Percentiles rank a stretch among this genome's conserved stretches.
These are phyloP conservation scores for Laguncularia racemosa DNA, from an alignment of 345 rosid species.

Conservation along the genomic window DNA sequence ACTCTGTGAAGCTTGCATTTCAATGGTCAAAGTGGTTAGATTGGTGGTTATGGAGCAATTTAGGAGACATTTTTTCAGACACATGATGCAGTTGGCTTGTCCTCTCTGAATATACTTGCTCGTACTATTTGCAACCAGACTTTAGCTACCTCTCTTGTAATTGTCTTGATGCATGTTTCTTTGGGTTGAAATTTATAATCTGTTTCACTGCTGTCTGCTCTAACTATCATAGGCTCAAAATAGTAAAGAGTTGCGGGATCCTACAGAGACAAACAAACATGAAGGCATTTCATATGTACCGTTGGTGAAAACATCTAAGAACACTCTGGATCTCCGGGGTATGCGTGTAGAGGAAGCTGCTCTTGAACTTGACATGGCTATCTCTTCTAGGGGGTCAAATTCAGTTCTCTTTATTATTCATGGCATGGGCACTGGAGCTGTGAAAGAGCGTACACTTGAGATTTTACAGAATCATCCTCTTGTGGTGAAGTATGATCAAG, in stretches of 20 bases:
- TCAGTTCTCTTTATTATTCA: conserved; percentile 69
- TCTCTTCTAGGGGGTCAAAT: conserved; percentile 34
- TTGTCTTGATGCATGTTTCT: too few species aligned
- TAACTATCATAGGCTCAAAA: conserved; percentile 17
- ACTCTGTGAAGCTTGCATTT: too few species aligned
- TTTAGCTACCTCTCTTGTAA: too few species aligned
- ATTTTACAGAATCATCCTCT: conserved; percentile 50
- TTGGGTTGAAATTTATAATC: too few species aligned
- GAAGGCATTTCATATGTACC: conserved; percentile 31
- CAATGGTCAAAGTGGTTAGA: too few species aligned
- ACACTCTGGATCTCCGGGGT: conserved; percentile 77
- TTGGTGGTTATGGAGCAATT: too few species aligned
- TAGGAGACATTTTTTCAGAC: too few species aligned
- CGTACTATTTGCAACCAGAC: too few species aligned
- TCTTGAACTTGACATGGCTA: conserved; percentile 52
- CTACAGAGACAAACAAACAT: conserved; percentile 13
- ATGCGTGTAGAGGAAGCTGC: conserved; percentile 78
- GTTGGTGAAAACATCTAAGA: conserved; percentile 58
- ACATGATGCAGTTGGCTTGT: too few species aligned
- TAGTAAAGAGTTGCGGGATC: conserved; percentile 22
- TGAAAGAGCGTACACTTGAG: conserved; percentile 59
- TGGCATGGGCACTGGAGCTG: conserved; percentile 75
- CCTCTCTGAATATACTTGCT: too few species aligned
- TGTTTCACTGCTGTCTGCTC: too few species aligned
- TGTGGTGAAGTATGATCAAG: conserved; percentile 57